Base-by-base conservation (phyloP, 331 rosid genomes). In the Pyrus hybrid region DNA sequence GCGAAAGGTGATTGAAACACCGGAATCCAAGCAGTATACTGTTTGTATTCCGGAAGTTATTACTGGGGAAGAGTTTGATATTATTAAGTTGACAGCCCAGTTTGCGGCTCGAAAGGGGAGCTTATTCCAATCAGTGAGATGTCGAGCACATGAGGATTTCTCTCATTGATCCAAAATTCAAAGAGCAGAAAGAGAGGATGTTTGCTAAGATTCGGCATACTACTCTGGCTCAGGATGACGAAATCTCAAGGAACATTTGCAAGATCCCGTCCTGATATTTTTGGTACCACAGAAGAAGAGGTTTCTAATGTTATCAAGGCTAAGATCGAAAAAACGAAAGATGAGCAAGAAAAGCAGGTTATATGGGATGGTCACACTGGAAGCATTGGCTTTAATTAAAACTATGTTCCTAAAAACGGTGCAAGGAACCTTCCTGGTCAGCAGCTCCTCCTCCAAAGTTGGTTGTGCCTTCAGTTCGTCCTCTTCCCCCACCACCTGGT, bases 311-410 rank as follows among this genome's bases (percentile, higher is more conserved):
- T 96, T 51, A 93, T 89, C 73, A 93, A 88, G 87, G 98, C 98
- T 22, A 92, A 93, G 85, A 93, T 91, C 75, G 96, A 91, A 85
- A 93, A 93, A 85, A 90, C 83, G 88, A 89, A 91, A 72, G 98
- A 93, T 25, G 98, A 91, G 81, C 97, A 93, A 71, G 96, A 97
- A 49, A 91, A 93, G 86, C 98, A 93, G 82, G 98, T 93, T 69
- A 93, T 93, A 84, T 89, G 98, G 98, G 98, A 93, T 82, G 98
- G 98, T 77, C 98, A 93, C 83, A 86, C 91, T 30, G 97, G 98
- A 76, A 93, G 98, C 82, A 93, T 93, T 79, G 96, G 92, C 60
- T 96, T 96, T 9, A 91, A 88, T 84, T 93, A 66, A 72, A 86
- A 67, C 64, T 92, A 89, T 78, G 67, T 81, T 73, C 47, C 43